Conservation (phyloP, 176 grass and related monocot genomes). For the Oryza officinalis region DNA sequence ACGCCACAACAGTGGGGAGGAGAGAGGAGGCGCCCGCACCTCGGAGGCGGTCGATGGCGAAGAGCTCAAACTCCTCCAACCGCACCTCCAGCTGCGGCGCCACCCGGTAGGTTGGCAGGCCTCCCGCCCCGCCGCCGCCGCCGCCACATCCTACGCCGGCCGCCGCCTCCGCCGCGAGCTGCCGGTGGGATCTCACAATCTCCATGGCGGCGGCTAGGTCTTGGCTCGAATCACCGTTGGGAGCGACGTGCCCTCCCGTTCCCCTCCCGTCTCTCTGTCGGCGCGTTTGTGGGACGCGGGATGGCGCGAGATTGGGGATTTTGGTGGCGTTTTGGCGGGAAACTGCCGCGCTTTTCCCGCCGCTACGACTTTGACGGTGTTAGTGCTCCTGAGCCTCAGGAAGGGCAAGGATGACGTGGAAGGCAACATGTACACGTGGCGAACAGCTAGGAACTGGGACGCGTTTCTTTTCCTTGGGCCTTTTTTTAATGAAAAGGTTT, state of each 20-base stretch:
- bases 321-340: not conserved
- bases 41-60: conserved; percentile 88
- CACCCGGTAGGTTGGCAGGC: conserved; percentile 68
- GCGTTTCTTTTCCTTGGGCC: too few relatives aligned
- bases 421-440: too few relatives aligned
- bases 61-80: conserved; percentile 91
- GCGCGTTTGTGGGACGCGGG: too few relatives aligned
- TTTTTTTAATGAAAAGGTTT: too few relatives aligned
- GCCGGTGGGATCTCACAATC: conserved; percentile 82
- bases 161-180: conserved; percentile 33
- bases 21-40: conserved; percentile 39
- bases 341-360: not conserved
- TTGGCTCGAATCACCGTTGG: not conserved
- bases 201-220: conserved; percentile 51
- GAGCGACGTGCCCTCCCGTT: not conserved
- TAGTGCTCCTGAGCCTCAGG: too few relatives aligned
- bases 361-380: not conserved
- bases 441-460: too few relatives aligned
- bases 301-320: not conserved
- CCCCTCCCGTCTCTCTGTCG: not conserved
- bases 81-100: conserved; percentile 84
- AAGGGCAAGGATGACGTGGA: too few relatives aligned
- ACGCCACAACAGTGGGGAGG: not conserved
- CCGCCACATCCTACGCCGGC: not conserved
- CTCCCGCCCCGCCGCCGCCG: not conserved